A percentile compares a stretch with the other conserved stretches of the same genome.
Conservation (phyloP, 192 early-diverging fungal genomes). For the Podila horticola region DNA sequence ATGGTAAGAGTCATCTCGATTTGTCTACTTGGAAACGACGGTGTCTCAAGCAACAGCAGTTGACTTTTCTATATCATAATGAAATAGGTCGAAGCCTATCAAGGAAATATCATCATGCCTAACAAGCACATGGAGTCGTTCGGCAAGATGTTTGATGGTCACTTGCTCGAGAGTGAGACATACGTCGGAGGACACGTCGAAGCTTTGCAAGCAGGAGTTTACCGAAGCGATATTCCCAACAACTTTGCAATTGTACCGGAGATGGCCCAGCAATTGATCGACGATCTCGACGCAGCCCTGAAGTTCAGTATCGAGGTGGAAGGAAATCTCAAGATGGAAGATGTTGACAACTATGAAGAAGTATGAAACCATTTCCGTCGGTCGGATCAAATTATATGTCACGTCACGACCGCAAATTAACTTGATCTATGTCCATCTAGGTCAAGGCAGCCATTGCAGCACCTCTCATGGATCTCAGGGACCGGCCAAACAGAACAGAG, state of each 20-base stretch:
- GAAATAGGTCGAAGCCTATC: constrained; percentile 83
- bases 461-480: constrained; percentile 78
- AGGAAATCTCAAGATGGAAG: constrained; percentile 75
- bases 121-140: constrained; percentile 92
- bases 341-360: constrained; percentile 92
- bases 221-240: constrained; percentile 90
- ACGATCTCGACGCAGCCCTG: constrained; percentile 91
- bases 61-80: neutral
- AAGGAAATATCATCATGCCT: constrained; percentile 92
- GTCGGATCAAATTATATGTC: neutral
- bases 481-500: constrained; percentile 79
- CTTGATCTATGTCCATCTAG: constrained; percentile 24
- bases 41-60: neutral
- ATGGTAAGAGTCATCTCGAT: constrained; percentile 75
- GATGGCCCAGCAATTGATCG: constrained; percentile 86
- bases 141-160: constrained; percentile 87
- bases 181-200: constrained; percentile 99
- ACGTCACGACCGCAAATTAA: neutral
- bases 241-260: constrained; percentile 83
- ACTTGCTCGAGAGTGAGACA: constrained; percentile 92
- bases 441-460: constrained; percentile 70
- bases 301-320: constrained; percentile 90
- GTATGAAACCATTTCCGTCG: constrained; percentile 45
- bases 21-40: constrained; percentile 1
- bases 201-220: constrained; percentile 98